Base-by-base conservation (phyloP, 192 early-diverging fungal species). In the Linnemannia hyalina region DNA sequence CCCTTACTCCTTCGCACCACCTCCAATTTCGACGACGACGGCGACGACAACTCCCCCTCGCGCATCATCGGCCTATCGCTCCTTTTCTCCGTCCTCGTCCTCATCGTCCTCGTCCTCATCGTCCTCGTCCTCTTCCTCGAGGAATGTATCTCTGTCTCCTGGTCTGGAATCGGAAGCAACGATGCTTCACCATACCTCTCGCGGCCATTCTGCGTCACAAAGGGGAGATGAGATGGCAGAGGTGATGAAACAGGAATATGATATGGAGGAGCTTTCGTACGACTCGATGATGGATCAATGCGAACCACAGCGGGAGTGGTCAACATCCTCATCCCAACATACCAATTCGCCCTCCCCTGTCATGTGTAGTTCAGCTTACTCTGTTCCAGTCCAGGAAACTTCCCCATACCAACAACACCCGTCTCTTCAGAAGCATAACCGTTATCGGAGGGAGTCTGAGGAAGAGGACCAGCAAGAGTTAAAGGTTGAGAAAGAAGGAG, bases 251-350 rank as follows among this genome's bases (percentile, higher is more conserved):
- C 71, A 60, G 20, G 68, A 60, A 26, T 70, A 75, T 20, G 52
- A n/a, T 23, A 32, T 78, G 20, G 81, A 77, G 68, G 71, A 77
- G 60, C 47, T 83, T 11, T 46, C 68, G 16, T 80, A 75, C 35
- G 83, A 80, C 23, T 85, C 83, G 52, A 77, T 42, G 75, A 86
- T 86, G 84, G 84, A 80, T 65, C 79, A 81, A 10, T 86, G 84
- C 40, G 84, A 86, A 44, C 84, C 84, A 13, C 76, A 78, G 49
- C 11, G 72, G n/a, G 47, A 52, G 2, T 80, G 74, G 84, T 86
- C 84, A 8, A 73, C 84, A 32, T 70, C 79, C 23, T 80, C 78
- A 42, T 80, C 83, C 1, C 75, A 41, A 63, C 75, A 73, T 11
- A 81, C 84, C 23, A 86, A 49, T 22, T 86, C 84, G 0, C 84